These are phyloP conservation scores for Ophiostoma ips DNA, from an alignment of 2,329 filamentous ascomycete genomes.

Conservation along the genomic window DNA sequence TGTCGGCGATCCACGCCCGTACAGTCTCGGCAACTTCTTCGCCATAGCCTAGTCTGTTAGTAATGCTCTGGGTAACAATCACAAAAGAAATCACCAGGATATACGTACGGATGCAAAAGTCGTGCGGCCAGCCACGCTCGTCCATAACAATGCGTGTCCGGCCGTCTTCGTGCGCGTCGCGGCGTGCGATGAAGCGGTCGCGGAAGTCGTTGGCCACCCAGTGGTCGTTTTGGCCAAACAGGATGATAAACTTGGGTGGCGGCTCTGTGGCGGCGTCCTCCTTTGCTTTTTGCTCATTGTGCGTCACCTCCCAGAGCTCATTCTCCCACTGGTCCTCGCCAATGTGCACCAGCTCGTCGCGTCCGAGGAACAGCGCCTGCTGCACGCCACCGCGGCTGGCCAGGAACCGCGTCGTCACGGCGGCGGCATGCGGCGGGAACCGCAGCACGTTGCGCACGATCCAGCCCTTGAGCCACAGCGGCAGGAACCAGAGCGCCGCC, in stretches of 20 bases:
- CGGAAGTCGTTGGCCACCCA: conserved; percentile 46
- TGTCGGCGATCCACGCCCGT: conserved; percentile 37
- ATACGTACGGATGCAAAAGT: conserved; percentile 42
- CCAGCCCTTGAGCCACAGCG: conserved; percentile 26
- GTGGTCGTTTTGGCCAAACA: conserved; percentile 46
- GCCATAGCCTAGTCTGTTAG: conserved; percentile 26
- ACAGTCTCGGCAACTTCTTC: conserved; percentile 36
- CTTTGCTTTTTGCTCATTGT: conserved; percentile 5
- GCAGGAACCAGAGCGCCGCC: conserved; percentile 28
- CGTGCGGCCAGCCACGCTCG: conserved; percentile 40
- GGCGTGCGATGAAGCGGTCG: conserved; percentile 38
- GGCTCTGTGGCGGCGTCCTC: not conserved
- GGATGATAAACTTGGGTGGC: conserved; percentile 40
- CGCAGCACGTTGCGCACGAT: conserved; percentile 27
- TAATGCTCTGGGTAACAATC: not conserved
- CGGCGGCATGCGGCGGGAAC: conserved; percentile 34
- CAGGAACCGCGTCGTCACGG: conserved; percentile 39
- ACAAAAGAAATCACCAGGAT: not conserved
- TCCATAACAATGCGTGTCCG: conserved; percentile 39
- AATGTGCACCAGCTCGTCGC: conserved; percentile 47
- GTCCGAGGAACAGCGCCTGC: conserved; percentile 44
- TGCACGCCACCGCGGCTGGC: conserved; percentile 42
- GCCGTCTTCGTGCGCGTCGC: conserved; percentile 18
- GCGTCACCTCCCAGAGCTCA: conserved; percentile 38
- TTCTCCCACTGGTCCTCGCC: conserved; percentile 44